Conservation (phyloP, 2,329 filamentous ascomycete genomes). For the Xylariaceae sp. region DNA sequence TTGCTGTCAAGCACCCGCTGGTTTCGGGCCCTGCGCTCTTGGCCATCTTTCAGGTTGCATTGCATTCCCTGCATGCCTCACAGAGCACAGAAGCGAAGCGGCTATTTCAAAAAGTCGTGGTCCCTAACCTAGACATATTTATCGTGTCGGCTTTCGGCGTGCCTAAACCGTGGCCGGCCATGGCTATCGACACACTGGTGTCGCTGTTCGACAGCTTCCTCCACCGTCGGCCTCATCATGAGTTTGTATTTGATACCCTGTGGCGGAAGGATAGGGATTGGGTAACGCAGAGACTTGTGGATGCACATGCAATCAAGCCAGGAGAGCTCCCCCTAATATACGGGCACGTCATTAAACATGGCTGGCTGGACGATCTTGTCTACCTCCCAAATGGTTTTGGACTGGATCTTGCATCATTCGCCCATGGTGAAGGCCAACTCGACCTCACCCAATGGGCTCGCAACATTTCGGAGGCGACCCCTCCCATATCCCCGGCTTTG, state of each 20-base stretch:
- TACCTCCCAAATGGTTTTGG: conserved; percentile 77
- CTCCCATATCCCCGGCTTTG: conserved; percentile 65
- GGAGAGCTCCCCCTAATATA: conserved; percentile 64
- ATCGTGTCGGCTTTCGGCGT: conserved; percentile 73
- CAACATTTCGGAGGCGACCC: conserved; percentile 59
- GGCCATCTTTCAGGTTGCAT: conserved; percentile 59
- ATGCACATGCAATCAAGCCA: conserved; percentile 65
- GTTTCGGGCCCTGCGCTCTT: conserved; percentile 81
- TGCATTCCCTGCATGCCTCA: conserved; percentile 56
- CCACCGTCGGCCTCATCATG: conserved; percentile 70
- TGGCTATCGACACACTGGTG: conserved; percentile 69
- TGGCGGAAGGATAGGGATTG: conserved; percentile 89
- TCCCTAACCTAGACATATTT: conserved; percentile 73
- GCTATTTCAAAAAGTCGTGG: conserved; percentile 60
- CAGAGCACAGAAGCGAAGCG: conserved; percentile 59
- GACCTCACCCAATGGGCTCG: conserved; percentile 78
- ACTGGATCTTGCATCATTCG: conserved; percentile 78
- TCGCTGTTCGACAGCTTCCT: conserved; percentile 81
- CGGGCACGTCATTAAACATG: conserved; percentile 73
- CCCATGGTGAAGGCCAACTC: conserved; percentile 73
- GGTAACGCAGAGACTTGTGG: conserved; percentile 75
- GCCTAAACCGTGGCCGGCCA: conserved; percentile 67
- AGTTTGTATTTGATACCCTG: conserved; percentile 84
- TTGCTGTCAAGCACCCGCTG: conserved; percentile 76
- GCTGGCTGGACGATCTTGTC: conserved; percentile 78